Evolutionary conservation across 2,329 filamentous ascomycete genomes (phyloP), one percentile per base, ranked within the genome.

Genomic region (Trichoderma arundinaceum): DNA sequence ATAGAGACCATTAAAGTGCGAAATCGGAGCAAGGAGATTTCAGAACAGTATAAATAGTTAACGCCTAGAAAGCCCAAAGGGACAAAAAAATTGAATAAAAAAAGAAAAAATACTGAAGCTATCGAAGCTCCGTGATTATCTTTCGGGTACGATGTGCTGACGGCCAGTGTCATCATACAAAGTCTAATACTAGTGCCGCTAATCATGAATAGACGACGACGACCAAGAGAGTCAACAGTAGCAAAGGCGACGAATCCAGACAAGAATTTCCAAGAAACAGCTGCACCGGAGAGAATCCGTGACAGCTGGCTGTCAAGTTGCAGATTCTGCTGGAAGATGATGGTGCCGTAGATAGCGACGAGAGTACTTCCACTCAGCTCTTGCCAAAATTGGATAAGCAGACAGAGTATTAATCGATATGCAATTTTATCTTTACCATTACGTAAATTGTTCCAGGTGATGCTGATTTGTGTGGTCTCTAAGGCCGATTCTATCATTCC

Each of bases 301-400:
- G 49, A 35, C 32, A 52, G n/a, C 49, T 49, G 46, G 15, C 46
- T 49, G n/a, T 52, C 49, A 17, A 52, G 49, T 19, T 38, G 28
- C 10, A 52, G 49, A 52, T 35, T 33, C 49, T 52, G 49, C 32
- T 52, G 49, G 49, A 52, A 52, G 28, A 52, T 52, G 32, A 52
- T 17, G 33, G 49, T 52, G 32, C 28, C 49, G 49, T 52, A 52
- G 49, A 52, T 33, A 13, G 49, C 32, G 10, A 52, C 49, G 15
- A 52, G 32, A 17, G 46, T 33, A 15, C 28, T 13, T 15, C 49
- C 49, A 12, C 49, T 33, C 13, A 52, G 28, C 32, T 52, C 28
- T 35, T 33, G 32, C 28, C 28, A 52, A n/a, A 35, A 52, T 35
- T 52, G 49, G 32, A 33, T 35, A 7, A 33, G 28, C 7, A 52